Conservation (phyloP, 192 early-diverging fungal species). For the Coemansia sp. region DNA sequence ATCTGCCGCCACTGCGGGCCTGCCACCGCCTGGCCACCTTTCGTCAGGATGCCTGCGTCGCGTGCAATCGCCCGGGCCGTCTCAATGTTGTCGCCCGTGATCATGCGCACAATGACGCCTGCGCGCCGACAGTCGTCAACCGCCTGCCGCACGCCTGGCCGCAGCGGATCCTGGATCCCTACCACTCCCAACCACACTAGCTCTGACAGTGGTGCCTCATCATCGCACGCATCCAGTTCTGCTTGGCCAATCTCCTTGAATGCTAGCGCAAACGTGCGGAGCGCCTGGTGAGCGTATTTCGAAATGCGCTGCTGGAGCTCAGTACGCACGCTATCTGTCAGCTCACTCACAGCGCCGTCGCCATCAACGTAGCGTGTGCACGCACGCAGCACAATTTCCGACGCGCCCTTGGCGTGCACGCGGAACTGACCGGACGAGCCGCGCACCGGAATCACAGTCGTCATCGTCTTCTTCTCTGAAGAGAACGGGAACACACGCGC, state of each 20-base stretch:
- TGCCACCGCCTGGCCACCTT: constrained; percentile 71
- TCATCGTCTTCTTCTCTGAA: constrained; percentile 89
- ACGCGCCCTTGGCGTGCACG: constrained; percentile 75
- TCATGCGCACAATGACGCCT: constrained; percentile 90
- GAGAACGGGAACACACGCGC: constrained; percentile 83
- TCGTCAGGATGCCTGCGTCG: constrained; percentile 80
- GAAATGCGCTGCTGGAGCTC: constrained; percentile 57
- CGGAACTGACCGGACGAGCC: constrained; percentile 38
- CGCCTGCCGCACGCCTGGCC: constrained; percentile 75
- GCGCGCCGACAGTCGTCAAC: constrained; percentile 75
- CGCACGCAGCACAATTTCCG: constrained; percentile 69
- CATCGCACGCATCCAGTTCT: constrained; percentile 51
- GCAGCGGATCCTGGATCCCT: constrained; percentile 87
- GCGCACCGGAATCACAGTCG: constrained; percentile 58
- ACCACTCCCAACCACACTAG: constrained; percentile 71
- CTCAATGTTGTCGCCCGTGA: constrained; percentile 79
- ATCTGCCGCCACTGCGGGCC: constrained; percentile 77
- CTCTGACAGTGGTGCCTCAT: constrained; percentile 58
- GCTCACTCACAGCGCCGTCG: constrained; percentile 49
- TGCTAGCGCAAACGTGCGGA: constrained; percentile 73
- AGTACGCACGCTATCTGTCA: constrained; percentile 48
- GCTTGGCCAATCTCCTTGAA: constrained; percentile 58
- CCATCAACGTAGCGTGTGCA: constrained; percentile 64
- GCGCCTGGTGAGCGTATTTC: constrained; percentile 62
- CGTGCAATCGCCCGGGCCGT: constrained; percentile 90